These are phyloP conservation scores for Saccharomycopsis sp. DNA, from an alignment of 805 yeast species.

Conservation along the genomic window DNA sequence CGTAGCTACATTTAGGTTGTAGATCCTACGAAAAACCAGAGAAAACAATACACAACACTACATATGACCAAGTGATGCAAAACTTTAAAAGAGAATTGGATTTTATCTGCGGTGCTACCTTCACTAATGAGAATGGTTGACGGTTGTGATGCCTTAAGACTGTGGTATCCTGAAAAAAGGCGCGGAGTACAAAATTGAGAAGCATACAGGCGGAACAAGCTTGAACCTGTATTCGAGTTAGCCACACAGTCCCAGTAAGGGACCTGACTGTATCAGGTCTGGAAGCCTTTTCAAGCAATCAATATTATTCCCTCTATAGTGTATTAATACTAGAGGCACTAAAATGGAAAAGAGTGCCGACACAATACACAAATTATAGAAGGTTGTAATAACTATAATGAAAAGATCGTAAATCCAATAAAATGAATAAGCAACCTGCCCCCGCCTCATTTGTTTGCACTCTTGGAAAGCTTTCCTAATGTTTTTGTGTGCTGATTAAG, in stretches of 20 bases:
- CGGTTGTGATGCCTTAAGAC: not conserved
- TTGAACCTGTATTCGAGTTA: not conserved
- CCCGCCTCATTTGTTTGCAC: not conserved
- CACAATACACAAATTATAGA: no score
- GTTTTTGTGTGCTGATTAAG: not conserved
- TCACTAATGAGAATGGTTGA: not conserved
- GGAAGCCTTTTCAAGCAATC: no score
- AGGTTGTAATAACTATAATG: no score
- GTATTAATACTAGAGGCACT: no score
- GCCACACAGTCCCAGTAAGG: no score
- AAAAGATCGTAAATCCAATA: no score
- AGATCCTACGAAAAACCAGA: not conserved
- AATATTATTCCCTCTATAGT: no score
- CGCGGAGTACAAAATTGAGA: not conserved
- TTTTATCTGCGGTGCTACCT: not conserved
- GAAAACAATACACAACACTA: not conserved
- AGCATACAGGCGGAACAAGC: not conserved
- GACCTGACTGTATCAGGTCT: no score
- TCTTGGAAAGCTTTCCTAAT: no score
- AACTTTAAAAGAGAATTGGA: not conserved
- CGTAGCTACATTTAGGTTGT: not conserved
- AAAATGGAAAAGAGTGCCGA: no score
- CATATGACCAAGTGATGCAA: not conserved
- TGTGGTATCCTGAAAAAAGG: not conserved
- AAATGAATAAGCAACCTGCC: not conserved